Percentiles rank a stretch among this genome's conserved stretches.
These are phyloP conservation scores for Yamadazyma triangularis DNA, from an alignment of 1,139 yeast species.

Conservation along the genomic window DNA sequence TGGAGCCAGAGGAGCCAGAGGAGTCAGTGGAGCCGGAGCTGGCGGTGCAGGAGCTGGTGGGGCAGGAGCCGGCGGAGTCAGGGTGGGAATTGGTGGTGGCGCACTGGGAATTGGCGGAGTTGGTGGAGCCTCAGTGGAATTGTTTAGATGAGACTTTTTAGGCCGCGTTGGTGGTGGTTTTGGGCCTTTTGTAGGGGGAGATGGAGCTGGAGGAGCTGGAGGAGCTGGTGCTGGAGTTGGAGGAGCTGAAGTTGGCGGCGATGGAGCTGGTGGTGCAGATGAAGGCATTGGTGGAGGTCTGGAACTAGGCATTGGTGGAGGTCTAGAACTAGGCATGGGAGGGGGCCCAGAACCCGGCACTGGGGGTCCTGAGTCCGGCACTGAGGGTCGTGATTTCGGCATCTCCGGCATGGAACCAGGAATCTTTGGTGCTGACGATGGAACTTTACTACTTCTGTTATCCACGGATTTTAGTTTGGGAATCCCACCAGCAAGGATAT, in stretches of 20 bases:
- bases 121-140: no score
- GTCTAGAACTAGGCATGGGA: constrained; percentile 4
- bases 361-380: no score
- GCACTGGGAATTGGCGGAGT: no score
- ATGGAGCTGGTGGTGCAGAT: constrained; percentile 4
- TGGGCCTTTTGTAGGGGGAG: no score
- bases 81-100: constrained; percentile 10
- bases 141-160: no score
- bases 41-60: no score
- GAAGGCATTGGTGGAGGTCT: constrained; percentile 6
- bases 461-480: constrained; percentile 69
- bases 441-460: constrained; percentile 40
- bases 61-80: no score
- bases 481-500: constrained; percentile 80
- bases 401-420: constrained; percentile 16
- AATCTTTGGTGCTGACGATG: constrained; percentile 35
- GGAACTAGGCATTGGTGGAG: no score
- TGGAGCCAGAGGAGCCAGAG: constrained; percentile 18
- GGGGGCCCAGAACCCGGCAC: constrained; percentile 4
- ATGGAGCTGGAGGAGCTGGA: no score
- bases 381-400: constrained; percentile 11
- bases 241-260: constrained; percentile 4
- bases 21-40: no score
- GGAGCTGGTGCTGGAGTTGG: constrained; percentile 5
- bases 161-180: no score